Percentiles rank a stretch among this genome's conserved stretches.
Evolutionary conservation across 2,329 filamentous ascomycete genomes (phyloP).

Genomic region (Sphaerulina populicola): DNA sequence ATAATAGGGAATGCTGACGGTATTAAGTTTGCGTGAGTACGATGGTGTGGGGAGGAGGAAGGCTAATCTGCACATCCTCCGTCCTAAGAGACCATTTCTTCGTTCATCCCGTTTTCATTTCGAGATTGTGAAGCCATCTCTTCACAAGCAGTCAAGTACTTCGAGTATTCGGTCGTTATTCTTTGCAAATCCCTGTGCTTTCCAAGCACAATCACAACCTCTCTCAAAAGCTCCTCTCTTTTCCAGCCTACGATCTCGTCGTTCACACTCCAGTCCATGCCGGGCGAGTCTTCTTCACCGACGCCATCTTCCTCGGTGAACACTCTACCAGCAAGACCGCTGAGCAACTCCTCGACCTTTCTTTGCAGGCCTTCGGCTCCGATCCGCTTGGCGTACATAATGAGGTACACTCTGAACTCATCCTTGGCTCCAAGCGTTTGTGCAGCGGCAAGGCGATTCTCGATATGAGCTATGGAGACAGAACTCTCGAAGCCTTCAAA

Average conservation of each 20-base stretch:
- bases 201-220: conserved; percentile 89
- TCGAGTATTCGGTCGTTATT: conserved; percentile 63
- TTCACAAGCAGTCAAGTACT: background rate
- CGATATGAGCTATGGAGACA: conserved; percentile 87
- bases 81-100: too few species aligned
- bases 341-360: conserved; percentile 89
- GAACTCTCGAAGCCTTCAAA: conserved; percentile 86
- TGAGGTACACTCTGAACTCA: conserved; percentile 89
- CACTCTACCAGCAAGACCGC: conserved; percentile 67
- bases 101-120: too few species aligned
- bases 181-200: conserved; percentile 94
- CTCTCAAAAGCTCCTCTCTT: conserved; percentile 75
- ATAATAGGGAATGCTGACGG: too few species aligned
- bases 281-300: conserved; percentile 37
- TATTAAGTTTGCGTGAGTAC: too few species aligned
- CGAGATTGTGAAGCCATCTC: too few species aligned
- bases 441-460: conserved; percentile 87
- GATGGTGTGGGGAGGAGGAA: too few species aligned
- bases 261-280: conserved; percentile 57
- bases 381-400: conserved; percentile 95
- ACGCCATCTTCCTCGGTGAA: conserved; percentile 49
- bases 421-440: conserved; percentile 76
- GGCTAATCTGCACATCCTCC: too few species aligned
- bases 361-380: conserved; percentile 77
- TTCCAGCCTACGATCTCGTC: conserved; percentile 85